These are phyloP conservation scores for Pichia inconspicua DNA, from an alignment of 1,139 yeast genomes.

Conservation along the genomic window DNA sequence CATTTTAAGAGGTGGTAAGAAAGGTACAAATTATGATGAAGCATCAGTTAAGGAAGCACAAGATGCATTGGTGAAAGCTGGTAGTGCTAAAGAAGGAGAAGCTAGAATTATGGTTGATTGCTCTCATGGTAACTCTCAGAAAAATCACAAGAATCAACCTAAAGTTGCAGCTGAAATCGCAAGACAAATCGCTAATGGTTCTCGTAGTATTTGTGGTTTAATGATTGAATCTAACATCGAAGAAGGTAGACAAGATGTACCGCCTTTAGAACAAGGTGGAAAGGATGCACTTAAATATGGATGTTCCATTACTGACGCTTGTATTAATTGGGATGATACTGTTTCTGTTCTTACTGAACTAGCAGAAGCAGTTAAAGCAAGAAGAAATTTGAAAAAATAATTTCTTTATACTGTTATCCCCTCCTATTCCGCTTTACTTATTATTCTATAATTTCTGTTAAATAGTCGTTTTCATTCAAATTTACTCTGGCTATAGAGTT, in stretches of 20 bases:
- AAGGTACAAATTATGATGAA: constrained; percentile 83
- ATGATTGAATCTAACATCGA: constrained; percentile 91
- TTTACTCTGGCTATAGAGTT: not conserved
- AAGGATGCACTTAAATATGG: constrained; percentile 76
- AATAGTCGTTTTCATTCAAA: not conserved
- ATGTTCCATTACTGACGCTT: constrained; percentile 92
- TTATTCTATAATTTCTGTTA: not conserved
- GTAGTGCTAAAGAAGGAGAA: constrained; percentile 39
- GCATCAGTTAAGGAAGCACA: constrained; percentile 63
- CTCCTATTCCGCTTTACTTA: not conserved
- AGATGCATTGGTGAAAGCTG: constrained; percentile 52
- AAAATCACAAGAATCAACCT: constrained; percentile 89
- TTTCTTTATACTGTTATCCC: not conserved
- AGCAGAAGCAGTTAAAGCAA: constrained; percentile 70
- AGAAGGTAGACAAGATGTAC: constrained; percentile 91
- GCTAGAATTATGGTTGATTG: constrained; percentile 94
- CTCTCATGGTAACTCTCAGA: constrained; percentile 91
- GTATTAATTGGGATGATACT: constrained; percentile 86
- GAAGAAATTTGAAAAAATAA: constrained; percentile 39
- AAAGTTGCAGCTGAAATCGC: constrained; percentile 77
- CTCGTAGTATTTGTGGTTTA: constrained; percentile 73
- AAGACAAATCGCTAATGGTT: constrained; percentile 73
- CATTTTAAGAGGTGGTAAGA: constrained; percentile 91
- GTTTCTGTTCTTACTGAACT: constrained; percentile 61
- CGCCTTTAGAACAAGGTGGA: constrained; percentile 57